phyloP scores from a whole-genome alignment of 1,139 yeast genomes.

The Kurtzmaniella quercitrusa region DNA sequence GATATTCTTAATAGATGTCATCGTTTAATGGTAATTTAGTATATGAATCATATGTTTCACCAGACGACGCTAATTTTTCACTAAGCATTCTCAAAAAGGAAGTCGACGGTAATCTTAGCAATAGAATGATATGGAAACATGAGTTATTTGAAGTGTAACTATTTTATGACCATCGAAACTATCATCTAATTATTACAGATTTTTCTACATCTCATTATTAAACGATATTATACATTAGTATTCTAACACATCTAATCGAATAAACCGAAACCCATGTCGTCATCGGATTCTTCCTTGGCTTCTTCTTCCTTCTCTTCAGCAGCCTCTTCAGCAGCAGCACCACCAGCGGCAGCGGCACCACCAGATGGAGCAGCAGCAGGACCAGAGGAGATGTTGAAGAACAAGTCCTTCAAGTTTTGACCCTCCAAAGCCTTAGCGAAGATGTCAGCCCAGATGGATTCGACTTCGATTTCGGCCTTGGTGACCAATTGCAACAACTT shows the following conservation, averaged over 20 bases:
- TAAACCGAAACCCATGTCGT: slow-evolving; percentile 84
- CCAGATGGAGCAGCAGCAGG: slow-evolving; percentile 58
- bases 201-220: not conserved
- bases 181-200: too few relatives aligned
- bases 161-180: too few relatives aligned
- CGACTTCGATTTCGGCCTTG: slow-evolving; percentile 47
- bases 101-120: too few relatives aligned
- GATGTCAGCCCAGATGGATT: slow-evolving; percentile 74
- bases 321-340: slow-evolving; percentile 53
- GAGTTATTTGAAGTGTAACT: too few relatives aligned
- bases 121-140: too few relatives aligned
- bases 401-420: slow-evolving; percentile 71
- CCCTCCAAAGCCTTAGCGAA: slow-evolving; percentile 78
- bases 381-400: slow-evolving; percentile 75
- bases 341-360: slow-evolving; percentile 55
- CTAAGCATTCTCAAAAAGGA: too few relatives aligned
- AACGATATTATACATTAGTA: slow-evolving; percentile 9
- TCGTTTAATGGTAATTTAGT: too few relatives aligned
- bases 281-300: slow-evolving; percentile 56
- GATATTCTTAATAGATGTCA: too few relatives aligned
- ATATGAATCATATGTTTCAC: too few relatives aligned
- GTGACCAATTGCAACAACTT: slow-evolving; percentile 64
- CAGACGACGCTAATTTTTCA: too few relatives aligned
- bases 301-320: slow-evolving; percentile 50
- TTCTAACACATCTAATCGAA: slow-evolving; percentile 53